phyloP scores from a whole-genome alignment of 176 grass and related monocot genomes.

The Urochloa ruziziensis region DNA sequence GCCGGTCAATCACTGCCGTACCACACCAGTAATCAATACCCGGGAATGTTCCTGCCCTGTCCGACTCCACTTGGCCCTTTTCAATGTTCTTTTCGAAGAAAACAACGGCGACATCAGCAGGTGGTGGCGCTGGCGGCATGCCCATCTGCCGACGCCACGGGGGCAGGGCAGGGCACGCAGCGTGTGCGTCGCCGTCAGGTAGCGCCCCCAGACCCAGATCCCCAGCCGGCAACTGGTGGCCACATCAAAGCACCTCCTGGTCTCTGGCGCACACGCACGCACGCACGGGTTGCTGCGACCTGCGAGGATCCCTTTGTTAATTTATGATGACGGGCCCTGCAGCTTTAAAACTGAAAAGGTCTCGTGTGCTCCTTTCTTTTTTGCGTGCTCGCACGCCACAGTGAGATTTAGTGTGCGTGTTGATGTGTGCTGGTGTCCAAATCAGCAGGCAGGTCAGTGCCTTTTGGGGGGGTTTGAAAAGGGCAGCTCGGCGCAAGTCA shows the following conservation, averaged over 20 bases:
- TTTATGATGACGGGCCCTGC: background rate
- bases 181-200: background rate
- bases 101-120: background rate
- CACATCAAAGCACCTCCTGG: background rate
- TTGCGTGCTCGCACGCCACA: background rate
- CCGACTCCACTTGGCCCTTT: conserved; percentile 34
- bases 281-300: conserved; percentile 8
- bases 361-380: background rate
- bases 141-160: background rate
- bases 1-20: conserved; percentile 21
- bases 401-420: no score
- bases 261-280: background rate
- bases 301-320: conserved; percentile 3
- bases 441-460: background rate
- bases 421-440: conserved; percentile 12
- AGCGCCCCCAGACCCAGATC: conserved; percentile 14
- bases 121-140: background rate
- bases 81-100: conserved; percentile 33
- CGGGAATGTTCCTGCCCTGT: conserved; percentile 3
- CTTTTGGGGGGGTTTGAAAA: background rate
- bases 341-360: conserved; percentile 1
- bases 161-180: background rate
- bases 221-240: background rate
- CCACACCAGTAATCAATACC: conserved; percentile 32
- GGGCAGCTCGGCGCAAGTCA: conserved; percentile 5